A percentile compares a stretch with the other conserved stretches of the same genome.
Conservation (phyloP, 768 basidiomycete genomes). For the Clavaria fumosa region DNA sequence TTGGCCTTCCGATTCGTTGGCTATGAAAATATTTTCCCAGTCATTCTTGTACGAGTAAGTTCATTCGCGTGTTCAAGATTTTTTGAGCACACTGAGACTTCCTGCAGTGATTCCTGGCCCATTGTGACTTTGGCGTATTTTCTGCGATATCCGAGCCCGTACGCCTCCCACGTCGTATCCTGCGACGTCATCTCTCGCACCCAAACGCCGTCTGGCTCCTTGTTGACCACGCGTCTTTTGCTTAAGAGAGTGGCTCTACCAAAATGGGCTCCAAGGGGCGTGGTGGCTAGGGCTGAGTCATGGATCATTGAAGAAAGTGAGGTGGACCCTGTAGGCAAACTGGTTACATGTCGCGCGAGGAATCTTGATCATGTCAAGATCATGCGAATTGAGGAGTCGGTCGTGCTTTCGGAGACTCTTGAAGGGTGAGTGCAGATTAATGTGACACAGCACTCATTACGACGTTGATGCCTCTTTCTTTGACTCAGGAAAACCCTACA, state of each 20-base stretch:
- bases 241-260: constrained; percentile 87
- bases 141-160: constrained; percentile 90
- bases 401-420: constrained; percentile 47
- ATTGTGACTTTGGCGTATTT: constrained; percentile 90
- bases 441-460: neutral
- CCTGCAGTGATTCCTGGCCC: constrained; percentile 74
- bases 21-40: constrained; percentile 44
- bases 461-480: constrained; percentile 3
- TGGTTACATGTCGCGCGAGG: constrained; percentile 63
- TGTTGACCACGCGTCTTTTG: constrained; percentile 81
- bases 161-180: constrained; percentile 83
- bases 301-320: constrained; percentile 95
- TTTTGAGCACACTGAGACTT: neutral
- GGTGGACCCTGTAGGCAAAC: constrained; percentile 70
- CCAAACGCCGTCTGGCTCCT: constrained; percentile 54
- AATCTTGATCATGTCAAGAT: constrained; percentile 92
- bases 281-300: constrained; percentile 72
- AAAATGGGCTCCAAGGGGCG: constrained; percentile 76
- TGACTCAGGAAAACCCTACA: constrained; percentile 57
- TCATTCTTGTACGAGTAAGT: constrained; percentile 41
- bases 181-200: constrained; percentile 88
- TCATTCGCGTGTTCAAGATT: constrained; percentile 10
- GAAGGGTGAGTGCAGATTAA: constrained; percentile 40
- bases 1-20: too few relatives aligned
- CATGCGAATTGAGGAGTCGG: constrained; percentile 82